A percentile compares a stretch with the other conserved stretches of the same genome.
Conservation (phyloP, 2,329 filamentous ascomycete species). For the Pyricularia pennisetigena region DNA sequence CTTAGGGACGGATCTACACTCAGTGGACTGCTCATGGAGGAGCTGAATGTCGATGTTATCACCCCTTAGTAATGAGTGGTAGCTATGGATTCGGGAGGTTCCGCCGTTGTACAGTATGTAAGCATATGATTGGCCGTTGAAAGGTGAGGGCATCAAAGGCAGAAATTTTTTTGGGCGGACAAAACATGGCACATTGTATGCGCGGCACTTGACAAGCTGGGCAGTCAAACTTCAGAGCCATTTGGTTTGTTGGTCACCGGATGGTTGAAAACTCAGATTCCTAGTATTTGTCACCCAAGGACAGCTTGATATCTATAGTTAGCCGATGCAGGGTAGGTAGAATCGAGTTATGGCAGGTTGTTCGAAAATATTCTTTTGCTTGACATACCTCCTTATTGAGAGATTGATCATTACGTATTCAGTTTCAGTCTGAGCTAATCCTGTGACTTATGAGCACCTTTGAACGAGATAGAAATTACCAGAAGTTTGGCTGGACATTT, state of each 20-base stretch:
- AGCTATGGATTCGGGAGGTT: not conserved
- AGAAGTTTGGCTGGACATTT: not conserved
- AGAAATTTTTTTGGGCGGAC: not conserved
- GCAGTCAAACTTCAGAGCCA: not conserved
- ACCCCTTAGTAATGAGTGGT: constrained; percentile 21
- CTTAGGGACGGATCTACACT: constrained; percentile 71
- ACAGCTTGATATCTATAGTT: not conserved
- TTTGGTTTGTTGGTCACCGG: not conserved
- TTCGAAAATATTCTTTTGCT: too few relatives aligned
- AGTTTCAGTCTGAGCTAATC: too few relatives aligned
- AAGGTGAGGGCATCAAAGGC: not conserved
- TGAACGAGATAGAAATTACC: not conserved
- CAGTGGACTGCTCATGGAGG: constrained; percentile 60
- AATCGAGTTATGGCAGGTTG: not conserved
- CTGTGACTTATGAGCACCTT: too few relatives aligned
- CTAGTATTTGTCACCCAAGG: not conserved
- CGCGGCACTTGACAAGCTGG: not conserved
- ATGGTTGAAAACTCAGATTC: not conserved
- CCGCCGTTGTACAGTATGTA: not conserved
- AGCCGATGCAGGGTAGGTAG: not conserved
- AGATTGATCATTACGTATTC: too few relatives aligned
- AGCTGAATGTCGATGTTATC: constrained; percentile 55
- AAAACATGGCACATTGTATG: not conserved
- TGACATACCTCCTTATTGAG: too few relatives aligned
- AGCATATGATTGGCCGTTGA: not conserved